Conservation (phyloP, 1,284 basidiomycete genomes). For the Apiotrichum mycotoxinovorans region DNA sequence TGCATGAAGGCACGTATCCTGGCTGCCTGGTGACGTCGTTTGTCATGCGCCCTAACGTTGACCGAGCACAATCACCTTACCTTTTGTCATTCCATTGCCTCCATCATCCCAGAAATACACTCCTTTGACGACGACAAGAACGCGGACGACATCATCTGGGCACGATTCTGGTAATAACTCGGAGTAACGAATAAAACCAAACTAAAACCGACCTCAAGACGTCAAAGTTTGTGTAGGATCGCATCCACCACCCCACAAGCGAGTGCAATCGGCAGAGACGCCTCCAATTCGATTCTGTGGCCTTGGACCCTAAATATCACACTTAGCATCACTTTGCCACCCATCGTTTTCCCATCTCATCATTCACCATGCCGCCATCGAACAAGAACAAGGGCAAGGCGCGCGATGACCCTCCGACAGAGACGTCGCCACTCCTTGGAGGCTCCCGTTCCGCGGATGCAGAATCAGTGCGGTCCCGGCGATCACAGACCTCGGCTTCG, state of each 20-base stretch:
- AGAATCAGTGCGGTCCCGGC: not conserved
- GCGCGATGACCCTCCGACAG: constrained; percentile 5
- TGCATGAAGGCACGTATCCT: no score
- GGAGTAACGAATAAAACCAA: not conserved
- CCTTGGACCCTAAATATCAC: no score
- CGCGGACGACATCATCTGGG: not conserved
- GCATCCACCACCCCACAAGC: not conserved
- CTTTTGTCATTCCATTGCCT: no score
- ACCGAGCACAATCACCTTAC: no score
- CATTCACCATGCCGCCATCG: constrained; percentile 1
- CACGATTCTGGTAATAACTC: not conserved
- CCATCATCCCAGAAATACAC: not conserved
- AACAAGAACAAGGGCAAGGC: constrained; percentile 15
- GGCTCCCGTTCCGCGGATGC: not conserved
- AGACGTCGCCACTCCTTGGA: constrained; percentile 21
- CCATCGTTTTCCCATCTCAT: not conserved
- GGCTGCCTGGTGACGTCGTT: no score
- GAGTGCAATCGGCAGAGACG: no score
- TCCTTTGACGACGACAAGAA: not conserved
- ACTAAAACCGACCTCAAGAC: not conserved
- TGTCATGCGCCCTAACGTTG: no score
- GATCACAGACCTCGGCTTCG: not conserved
- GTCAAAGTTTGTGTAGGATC: no score
- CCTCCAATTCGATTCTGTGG: no score
- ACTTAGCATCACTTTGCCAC: not conserved